Evolutionary conservation across 1,284 basidiomycete genomes (phyloP).

Genomic region (Ustilago cynodontis): DNA sequence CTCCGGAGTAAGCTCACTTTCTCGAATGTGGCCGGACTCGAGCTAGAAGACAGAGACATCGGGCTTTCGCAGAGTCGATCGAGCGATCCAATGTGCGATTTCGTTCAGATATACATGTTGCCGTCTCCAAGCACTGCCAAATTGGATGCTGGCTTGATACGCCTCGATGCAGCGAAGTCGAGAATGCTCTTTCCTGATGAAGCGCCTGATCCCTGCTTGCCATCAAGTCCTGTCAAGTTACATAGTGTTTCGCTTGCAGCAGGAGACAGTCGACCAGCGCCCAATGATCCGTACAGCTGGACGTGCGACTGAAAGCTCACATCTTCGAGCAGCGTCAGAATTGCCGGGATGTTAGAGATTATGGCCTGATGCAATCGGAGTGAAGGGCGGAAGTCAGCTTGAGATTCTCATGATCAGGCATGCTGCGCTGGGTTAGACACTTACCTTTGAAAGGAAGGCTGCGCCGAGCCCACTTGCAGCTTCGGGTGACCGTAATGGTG

Average conservation of each 20-base stretch:
- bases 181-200: constrained; percentile 6
- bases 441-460: constrained; percentile 33
- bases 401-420: background rate
- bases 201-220: background rate
- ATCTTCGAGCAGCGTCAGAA: constrained; percentile 37
- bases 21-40: too few species aligned
- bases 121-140: constrained; percentile 44
- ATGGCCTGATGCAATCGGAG: constrained; percentile 22
- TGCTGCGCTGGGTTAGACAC: background rate
- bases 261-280: constrained; percentile 14
- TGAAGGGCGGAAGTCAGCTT: background rate
- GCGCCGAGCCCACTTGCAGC: constrained; percentile 37
- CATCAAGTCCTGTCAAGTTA: constrained; percentile 19
- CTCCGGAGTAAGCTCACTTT: too few species aligned
- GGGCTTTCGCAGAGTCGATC: background rate
- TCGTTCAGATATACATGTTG: constrained; percentile 49
- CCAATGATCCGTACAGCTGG: constrained; percentile 41
- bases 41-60: background rate
- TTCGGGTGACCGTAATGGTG: constrained; percentile 33
- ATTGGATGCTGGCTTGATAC: constrained; percentile 25
- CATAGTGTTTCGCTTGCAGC: constrained; percentile 12
- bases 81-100: background rate
- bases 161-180: constrained; percentile 36
- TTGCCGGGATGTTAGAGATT: constrained; percentile 13
- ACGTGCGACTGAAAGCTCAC: constrained; percentile 42